Evolutionary conservation across 495 filamentous ascomycete genomes (phyloP).

Genomic region (Corynascus novoguineensis): DNA sequence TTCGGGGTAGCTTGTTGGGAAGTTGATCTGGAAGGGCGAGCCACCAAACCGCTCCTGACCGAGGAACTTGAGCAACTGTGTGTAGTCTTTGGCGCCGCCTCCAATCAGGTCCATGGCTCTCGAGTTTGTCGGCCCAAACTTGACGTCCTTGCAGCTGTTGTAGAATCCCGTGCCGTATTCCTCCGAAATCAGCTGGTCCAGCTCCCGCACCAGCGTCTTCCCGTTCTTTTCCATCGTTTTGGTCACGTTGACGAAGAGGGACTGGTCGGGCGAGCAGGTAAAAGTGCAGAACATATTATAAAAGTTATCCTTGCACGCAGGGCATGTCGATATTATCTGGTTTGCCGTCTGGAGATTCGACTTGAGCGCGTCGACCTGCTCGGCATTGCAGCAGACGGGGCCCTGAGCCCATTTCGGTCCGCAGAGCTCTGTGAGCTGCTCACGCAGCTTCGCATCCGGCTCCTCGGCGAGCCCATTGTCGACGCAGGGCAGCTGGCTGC

Average conservation of each 20-base stretch:
- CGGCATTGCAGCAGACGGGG: conserved; percentile 74
- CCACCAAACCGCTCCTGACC: conserved; percentile 83
- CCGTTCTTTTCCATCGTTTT: conserved; percentile 57
- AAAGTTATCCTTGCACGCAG: conserved; percentile 94
- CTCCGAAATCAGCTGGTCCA: conserved; percentile 84
- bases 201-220: conserved; percentile 73
- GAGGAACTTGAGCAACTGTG: conserved; percentile 79
- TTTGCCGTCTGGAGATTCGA: conserved; percentile 82
- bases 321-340: conserved; percentile 82
- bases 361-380: conserved; percentile 77
- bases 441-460: conserved; percentile 60
- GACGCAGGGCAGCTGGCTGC: conserved; percentile 81
- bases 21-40: conserved; percentile 97
- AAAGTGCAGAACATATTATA: conserved; percentile 97
- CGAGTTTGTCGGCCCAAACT: conserved; percentile 87
- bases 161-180: conserved; percentile 87
- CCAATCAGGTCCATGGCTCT: conserved; percentile 94
- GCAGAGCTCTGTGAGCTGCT: conserved; percentile 78
- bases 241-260: conserved; percentile 91
- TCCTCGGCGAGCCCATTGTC: conserved; percentile 80
- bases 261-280: conserved; percentile 95
- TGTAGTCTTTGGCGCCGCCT: conserved; percentile 87
- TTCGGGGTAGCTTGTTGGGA: conserved; percentile 60
- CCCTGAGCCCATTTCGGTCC: conserved; percentile 77
- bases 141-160: conserved; percentile 96